Evolutionary conservation across 768 basidiomycete genomes (phyloP).

Genomic region (Cystofilobasidium macerans): DNA sequence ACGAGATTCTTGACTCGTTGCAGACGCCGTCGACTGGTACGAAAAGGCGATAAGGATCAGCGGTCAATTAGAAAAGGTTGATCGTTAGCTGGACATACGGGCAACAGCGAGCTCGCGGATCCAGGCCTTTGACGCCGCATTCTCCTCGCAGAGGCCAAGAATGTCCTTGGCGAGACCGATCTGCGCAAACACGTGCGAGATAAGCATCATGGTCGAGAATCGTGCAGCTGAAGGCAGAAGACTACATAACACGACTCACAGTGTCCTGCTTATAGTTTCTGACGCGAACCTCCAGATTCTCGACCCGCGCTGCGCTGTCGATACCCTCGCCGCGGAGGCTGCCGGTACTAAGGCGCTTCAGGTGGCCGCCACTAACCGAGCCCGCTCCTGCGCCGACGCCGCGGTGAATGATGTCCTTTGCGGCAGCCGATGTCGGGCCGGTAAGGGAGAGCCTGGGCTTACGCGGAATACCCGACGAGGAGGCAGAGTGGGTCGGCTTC

Average conservation of each 20-base stretch:
- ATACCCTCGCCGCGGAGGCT: not conserved
- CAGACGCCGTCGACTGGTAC: not conserved
- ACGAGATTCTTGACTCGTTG: not conserved
- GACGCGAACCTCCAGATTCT: not conserved
- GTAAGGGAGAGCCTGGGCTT: not conserved
- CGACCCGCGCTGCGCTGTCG: not conserved
- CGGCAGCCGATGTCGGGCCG: not conserved
- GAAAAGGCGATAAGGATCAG: not conserved
- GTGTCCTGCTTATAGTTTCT: not conserved
- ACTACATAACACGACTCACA: not conserved
- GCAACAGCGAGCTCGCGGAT: not conserved
- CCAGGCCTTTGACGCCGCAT: not conserved
- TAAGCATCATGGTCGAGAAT: too few relatives aligned
- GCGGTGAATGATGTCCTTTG: slow-evolving; percentile 1
- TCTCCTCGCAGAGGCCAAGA: not conserved
- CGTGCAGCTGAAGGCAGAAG: too few relatives aligned
- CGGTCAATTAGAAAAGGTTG: not conserved
- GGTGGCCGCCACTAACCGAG: not conserved
- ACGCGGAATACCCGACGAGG: not conserved
- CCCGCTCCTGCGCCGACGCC: not conserved
- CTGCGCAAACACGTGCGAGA: not conserved
- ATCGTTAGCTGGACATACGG: not conserved
- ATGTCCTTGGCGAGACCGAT: not conserved
- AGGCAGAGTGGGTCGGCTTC: not conserved
- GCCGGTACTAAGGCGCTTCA: not conserved